phyloP scores from a whole-genome alignment of 2,329 filamentous ascomycete genomes.

The Rasamsonia emersonii region DNA sequence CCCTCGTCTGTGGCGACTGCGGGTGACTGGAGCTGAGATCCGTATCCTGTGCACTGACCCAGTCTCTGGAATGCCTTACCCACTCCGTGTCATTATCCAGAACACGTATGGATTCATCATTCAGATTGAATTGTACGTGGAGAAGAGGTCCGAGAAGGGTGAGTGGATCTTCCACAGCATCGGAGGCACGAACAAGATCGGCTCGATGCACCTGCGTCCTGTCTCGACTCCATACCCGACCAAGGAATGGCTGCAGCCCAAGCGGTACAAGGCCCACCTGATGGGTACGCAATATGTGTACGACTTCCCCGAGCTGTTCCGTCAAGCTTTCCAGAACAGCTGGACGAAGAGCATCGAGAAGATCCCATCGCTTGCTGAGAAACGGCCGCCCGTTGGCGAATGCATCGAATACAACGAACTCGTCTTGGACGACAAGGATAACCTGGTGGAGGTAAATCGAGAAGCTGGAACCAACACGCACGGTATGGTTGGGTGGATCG shows the following conservation, averaged over 20 bases:
- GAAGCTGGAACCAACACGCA: slow-evolving; percentile 92
- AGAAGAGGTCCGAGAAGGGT: slow-evolving; percentile 95
- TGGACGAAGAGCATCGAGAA: slow-evolving; percentile 71
- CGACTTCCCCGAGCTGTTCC: slow-evolving; percentile 98
- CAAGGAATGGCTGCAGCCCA: slow-evolving; percentile 97
- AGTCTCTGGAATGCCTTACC: slow-evolving; percentile 72
- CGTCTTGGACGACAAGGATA: slow-evolving; percentile 89
- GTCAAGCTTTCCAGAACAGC: slow-evolving; percentile 92
- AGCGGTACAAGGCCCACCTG: slow-evolving; percentile 97
- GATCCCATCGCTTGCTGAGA: slow-evolving; percentile 64
- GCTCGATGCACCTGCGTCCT: slow-evolving; percentile 85
- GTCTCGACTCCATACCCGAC: slow-evolving; percentile 91
- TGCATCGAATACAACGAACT: slow-evolving; percentile 93
- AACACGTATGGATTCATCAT: slow-evolving; percentile 98
- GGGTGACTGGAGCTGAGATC: slow-evolving; percentile 94
- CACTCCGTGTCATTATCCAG: slow-evolving; percentile 89
- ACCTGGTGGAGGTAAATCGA: slow-evolving; percentile 82
- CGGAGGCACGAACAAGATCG: slow-evolving; percentile 88
- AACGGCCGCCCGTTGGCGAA: slow-evolving; percentile 76
- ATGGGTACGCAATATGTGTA: slow-evolving; percentile 99
- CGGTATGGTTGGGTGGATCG: slow-evolving; percentile 98
- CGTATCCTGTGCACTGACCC: slow-evolving; percentile 96
- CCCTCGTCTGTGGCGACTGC: slow-evolving; percentile 87
- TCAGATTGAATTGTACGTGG: slow-evolving; percentile 93
- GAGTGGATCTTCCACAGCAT: slow-evolving; percentile 99